A percentile compares a stretch with the other conserved stretches of the same genome.
Conservation (phyloP, 768 basidiomycete species). For the Leccinum boreale region DNA sequence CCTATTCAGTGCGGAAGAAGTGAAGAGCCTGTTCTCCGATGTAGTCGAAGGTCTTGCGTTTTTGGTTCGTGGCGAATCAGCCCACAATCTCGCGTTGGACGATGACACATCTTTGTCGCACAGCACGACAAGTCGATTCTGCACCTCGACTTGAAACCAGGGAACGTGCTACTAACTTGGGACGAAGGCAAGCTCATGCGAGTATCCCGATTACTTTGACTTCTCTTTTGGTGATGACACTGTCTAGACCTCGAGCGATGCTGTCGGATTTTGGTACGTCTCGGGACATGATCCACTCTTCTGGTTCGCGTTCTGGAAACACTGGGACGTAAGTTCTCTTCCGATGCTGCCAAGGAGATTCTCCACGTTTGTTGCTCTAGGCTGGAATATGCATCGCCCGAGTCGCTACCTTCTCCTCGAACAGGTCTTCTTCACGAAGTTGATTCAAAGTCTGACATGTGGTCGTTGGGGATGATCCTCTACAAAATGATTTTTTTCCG, state of each 20-base stretch:
- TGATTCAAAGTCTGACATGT: slow-evolving; percentile 92
- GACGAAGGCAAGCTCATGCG: slow-evolving; percentile 83
- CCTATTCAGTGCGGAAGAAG: slow-evolving; percentile 80
- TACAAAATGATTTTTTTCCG: slow-evolving; percentile 92
- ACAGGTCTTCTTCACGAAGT: slow-evolving; percentile 67
- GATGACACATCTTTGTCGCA: slow-evolving; percentile 6
- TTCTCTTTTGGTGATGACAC: neutral
- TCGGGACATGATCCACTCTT: slow-evolving; percentile 78
- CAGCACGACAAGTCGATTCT: slow-evolving; percentile 83
- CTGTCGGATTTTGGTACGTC: slow-evolving; percentile 95
- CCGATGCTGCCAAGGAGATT: neutral
- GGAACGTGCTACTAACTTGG: slow-evolving; percentile 89
- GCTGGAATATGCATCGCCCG: slow-evolving; percentile 86
- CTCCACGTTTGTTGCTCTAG: slow-evolving; percentile 31
- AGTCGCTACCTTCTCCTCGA: slow-evolving; percentile 68
- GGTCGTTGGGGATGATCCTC: slow-evolving; percentile 95
- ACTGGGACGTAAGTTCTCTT: slow-evolving; percentile 76
- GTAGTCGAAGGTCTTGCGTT: slow-evolving; percentile 86
- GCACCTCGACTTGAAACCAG: slow-evolving; percentile 92
- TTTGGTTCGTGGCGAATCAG: slow-evolving; percentile 49
- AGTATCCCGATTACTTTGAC: slow-evolving; percentile 20
- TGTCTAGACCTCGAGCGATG: slow-evolving; percentile 82
- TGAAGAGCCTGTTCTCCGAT: slow-evolving; percentile 76
- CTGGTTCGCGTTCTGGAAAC: slow-evolving; percentile 76
- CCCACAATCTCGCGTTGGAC: neutral